Evolutionary conservation across 768 basidiomycete species (phyloP).

Genomic region (Boletus rubescentipes): DNA sequence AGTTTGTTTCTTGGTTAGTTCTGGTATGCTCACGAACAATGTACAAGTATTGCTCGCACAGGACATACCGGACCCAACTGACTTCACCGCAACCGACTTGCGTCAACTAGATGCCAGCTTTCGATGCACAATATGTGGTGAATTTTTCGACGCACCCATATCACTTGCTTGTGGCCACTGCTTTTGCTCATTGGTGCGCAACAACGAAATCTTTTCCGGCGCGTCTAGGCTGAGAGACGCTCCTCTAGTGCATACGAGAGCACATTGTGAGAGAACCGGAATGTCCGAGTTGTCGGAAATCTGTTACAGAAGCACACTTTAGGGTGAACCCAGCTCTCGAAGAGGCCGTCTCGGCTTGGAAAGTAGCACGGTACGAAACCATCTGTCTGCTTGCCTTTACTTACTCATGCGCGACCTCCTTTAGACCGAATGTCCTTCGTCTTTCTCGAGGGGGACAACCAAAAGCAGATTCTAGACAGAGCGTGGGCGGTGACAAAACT

Average conservation of each 20-base stretch:
- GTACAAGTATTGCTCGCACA: slow-evolving; percentile 31
- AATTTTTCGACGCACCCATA: slow-evolving; percentile 72
- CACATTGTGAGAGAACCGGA: slow-evolving; percentile 57
- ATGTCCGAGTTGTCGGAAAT: slow-evolving; percentile 71
- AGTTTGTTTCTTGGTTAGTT: not conserved
- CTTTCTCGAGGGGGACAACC: slow-evolving; percentile 38
- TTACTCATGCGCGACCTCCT: not conserved
- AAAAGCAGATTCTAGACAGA: slow-evolving; percentile 6
- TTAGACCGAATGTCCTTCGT: slow-evolving; percentile 44
- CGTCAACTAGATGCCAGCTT: slow-evolving; percentile 61
- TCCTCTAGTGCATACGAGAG: slow-evolving; percentile 64
- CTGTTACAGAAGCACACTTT: slow-evolving; percentile 58
- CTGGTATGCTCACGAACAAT: slow-evolving; percentile 28
- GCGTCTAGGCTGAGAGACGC: slow-evolving; percentile 3
- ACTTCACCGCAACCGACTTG: slow-evolving; percentile 65
- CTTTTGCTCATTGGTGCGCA: slow-evolving; percentile 73
- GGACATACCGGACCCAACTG: slow-evolving; percentile 61
- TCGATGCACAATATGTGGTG: slow-evolving; percentile 75
- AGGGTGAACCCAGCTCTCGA: slow-evolving; percentile 70
- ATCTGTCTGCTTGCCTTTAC: not conserved
- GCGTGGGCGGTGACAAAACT: slow-evolving; percentile 8
- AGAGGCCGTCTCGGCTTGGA: slow-evolving; percentile 70
- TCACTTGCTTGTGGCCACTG: slow-evolving; percentile 75
- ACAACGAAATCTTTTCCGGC: not conserved
- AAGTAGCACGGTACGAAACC: slow-evolving; percentile 55